Conservation (phyloP, 2,329 filamentous ascomycete genomes). For the Rutstroemia sydowiana region DNA sequence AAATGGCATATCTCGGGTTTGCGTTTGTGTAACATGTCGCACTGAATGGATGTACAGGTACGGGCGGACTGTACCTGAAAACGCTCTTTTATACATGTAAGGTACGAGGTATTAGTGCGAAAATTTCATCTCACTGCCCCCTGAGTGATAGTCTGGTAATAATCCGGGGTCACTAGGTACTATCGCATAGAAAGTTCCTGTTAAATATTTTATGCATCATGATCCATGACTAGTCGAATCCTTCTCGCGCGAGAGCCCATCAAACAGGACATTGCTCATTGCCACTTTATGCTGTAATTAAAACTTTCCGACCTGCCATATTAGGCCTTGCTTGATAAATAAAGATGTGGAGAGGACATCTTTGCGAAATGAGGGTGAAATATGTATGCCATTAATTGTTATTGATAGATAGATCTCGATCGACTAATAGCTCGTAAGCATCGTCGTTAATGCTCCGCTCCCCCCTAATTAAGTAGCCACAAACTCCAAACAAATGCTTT, state of each 20-base stretch:
- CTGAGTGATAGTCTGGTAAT: background rate
- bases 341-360: background rate
- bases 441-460: background rate
- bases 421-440: slow-evolving; percentile 8
- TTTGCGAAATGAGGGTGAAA: background rate
- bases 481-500: slow-evolving; percentile 8
- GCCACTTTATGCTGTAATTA: background rate
- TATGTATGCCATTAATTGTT: slow-evolving; percentile 6
- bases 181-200: background rate
- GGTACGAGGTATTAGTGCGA: background rate
- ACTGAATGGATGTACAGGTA: too few relatives aligned
- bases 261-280: background rate
- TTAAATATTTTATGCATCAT: slow-evolving; percentile 5
- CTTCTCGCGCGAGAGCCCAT: background rate
- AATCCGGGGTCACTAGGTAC: background rate
- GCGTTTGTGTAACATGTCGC: too few relatives aligned
- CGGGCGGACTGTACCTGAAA: too few relatives aligned
- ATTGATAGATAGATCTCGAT: background rate
- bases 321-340: background rate
- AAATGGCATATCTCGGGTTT: background rate
- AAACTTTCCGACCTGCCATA: background rate
- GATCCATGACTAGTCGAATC: slow-evolving; percentile 1
- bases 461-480: slow-evolving; percentile 2
- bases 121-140: background rate
- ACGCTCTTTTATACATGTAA: too few relatives aligned